phyloP scores from a whole-genome alignment of 1,139 yeast species.

The Spathaspora sp. region DNA sequence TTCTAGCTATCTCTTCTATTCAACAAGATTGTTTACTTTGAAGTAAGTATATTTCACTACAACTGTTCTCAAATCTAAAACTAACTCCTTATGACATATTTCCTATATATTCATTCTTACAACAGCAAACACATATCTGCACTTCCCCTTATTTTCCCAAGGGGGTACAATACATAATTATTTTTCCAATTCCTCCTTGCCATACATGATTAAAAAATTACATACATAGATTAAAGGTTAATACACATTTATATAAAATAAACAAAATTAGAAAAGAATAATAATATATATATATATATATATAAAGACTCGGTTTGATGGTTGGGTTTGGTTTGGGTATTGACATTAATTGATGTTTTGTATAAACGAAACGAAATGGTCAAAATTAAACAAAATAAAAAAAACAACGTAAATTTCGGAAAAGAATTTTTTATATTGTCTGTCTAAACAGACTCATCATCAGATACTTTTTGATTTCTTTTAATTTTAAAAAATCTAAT shows the following conservation, averaged over 20 bases:
- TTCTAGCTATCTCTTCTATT: too few species aligned
- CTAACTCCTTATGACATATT: too few species aligned
- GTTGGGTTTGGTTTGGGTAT: background rate
- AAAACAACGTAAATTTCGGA: background rate
- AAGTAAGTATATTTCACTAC: too few species aligned
- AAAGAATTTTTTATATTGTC: background rate
- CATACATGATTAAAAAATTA: background rate
- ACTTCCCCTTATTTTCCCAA: too few species aligned
- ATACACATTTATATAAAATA: constrained; percentile 1
- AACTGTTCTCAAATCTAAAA: too few species aligned
- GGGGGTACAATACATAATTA: too few species aligned
- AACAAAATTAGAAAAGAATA: background rate
- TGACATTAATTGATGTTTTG: background rate
- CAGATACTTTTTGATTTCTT: constrained; percentile 60
- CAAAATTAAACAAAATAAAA: background rate
- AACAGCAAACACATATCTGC: too few species aligned
- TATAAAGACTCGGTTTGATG: too few species aligned
- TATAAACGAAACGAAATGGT: background rate
- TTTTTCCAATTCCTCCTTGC: too few species aligned
- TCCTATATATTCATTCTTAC: too few species aligned
- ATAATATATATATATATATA: too few species aligned
- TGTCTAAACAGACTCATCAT: constrained; percentile 60
- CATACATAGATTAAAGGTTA: background rate
- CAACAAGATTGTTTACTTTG: too few species aligned
- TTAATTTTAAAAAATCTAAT: constrained; percentile 77